Evolutionary conservation across 2,329 filamentous ascomycete species (phyloP).

Genomic region (Colletotrichum chlorophyti): DNA sequence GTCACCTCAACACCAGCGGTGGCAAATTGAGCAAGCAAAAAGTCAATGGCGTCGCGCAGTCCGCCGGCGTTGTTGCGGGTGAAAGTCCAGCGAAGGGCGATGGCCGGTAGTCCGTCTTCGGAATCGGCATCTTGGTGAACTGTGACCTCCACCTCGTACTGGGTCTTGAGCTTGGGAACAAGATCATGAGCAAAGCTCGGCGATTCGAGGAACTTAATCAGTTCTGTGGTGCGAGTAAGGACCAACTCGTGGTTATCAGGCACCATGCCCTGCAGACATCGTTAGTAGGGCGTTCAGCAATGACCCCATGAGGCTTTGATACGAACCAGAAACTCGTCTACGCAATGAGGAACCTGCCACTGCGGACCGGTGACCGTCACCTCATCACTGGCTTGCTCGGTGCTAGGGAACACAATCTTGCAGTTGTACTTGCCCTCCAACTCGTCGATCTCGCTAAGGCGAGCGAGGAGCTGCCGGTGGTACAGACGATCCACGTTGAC

Average conservation of each 20-base stretch:
- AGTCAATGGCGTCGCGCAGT: conserved; percentile 94
- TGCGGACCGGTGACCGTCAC: conserved; percentile 96
- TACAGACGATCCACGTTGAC: conserved; percentile 95
- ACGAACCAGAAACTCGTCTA: conserved; percentile 87
- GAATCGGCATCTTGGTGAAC: conserved; percentile 70
- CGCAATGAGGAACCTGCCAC: conserved; percentile 96
- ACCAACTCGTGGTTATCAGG: conserved; percentile 94
- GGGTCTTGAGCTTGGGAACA: conserved; percentile 82
- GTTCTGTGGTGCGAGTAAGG: conserved; percentile 75
- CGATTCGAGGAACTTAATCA: conserved; percentile 84
- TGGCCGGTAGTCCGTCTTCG: conserved; percentile 62
- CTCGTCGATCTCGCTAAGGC: conserved; percentile 88
- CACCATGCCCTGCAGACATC: conserved; percentile 78
- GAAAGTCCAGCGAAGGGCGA: conserved; percentile 78
- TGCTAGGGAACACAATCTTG: conserved; percentile 98
- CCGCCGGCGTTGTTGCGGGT: conserved; percentile 97
- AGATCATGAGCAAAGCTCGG: conserved; percentile 82
- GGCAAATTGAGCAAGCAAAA: conserved; percentile 84
- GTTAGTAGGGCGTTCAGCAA: conserved; percentile 7
- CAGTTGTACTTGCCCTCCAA: conserved; percentile 99
- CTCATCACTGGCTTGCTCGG: conserved; percentile 94
- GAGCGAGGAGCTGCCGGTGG: conserved; percentile 90
- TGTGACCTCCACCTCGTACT: conserved; percentile 89
- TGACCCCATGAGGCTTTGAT: conserved; percentile 31
- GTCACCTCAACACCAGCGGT: conserved; percentile 87